Percentiles rank a stretch among this genome's conserved stretches.
Conservation (phyloP, 306 rosid species). For the Cyclanthera cordifolia region DNA sequence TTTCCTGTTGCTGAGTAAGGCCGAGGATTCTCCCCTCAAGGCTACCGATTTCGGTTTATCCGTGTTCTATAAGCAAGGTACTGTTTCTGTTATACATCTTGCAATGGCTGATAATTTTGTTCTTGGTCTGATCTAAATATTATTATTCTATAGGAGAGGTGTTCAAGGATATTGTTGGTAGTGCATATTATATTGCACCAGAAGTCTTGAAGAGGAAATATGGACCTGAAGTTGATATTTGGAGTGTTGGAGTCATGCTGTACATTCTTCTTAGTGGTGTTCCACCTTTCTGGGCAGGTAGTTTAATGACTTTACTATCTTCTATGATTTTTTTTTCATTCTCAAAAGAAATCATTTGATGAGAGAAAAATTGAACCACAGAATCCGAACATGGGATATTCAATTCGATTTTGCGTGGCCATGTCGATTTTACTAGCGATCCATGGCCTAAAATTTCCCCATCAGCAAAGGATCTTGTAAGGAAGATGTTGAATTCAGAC, state of each 20-base stretch:
- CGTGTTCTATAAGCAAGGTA: constrained; percentile 91
- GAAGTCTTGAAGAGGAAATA: constrained; percentile 85
- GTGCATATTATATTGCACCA: constrained; percentile 94
- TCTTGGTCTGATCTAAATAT: neutral
- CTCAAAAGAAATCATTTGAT: neutral
- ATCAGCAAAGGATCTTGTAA: constrained; percentile 84
- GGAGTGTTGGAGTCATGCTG: constrained; percentile 96
- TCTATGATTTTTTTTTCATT: neutral
- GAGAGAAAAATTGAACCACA: constrained; percentile 20
- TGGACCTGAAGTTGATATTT: constrained; percentile 91
- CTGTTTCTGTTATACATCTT: neutral
- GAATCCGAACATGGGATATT: constrained; percentile 95
- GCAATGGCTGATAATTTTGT: neutral
- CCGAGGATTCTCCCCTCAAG: constrained; percentile 76
- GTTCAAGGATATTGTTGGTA: constrained; percentile 82
- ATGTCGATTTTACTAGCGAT: constrained; percentile 68
- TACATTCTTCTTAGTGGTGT: constrained; percentile 82
- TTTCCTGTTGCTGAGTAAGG: constrained; percentile 70
- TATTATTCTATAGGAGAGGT: constrained; percentile 44
- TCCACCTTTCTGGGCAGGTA: constrained; percentile 98
- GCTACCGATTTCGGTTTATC: constrained; percentile 96
- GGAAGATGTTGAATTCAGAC: constrained; percentile 79
- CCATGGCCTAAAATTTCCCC: constrained; percentile 90
- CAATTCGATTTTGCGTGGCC: constrained; percentile 69
- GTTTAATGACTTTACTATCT: neutral